A percentile compares a stretch with the other conserved stretches of the same genome.
phyloP scores from a whole-genome alignment of 2,329 filamentous ascomycete genomes.

The Metarhizium humberi region DNA sequence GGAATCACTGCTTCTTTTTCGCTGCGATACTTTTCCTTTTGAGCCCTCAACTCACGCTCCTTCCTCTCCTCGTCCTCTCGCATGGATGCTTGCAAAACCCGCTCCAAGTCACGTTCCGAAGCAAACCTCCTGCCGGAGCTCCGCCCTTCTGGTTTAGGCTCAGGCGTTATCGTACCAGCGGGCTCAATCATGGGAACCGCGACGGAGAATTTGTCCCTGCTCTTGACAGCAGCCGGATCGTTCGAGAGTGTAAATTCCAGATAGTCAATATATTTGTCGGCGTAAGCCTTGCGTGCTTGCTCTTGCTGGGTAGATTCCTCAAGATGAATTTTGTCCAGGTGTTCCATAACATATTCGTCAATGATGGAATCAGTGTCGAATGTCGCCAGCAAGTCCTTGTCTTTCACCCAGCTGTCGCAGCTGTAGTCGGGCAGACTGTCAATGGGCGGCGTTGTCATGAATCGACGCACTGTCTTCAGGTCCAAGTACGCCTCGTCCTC shows the following conservation, averaged over 20 bases:
- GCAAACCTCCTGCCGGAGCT: slow-evolving; percentile 48
- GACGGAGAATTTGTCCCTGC: slow-evolving; percentile 42
- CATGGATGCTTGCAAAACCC: slow-evolving; percentile 62
- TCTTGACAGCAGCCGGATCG: slow-evolving; percentile 45
- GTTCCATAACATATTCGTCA: slow-evolving; percentile 35
- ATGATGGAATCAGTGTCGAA: slow-evolving; percentile 30
- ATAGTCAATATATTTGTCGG: slow-evolving; percentile 40
- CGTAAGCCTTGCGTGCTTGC: slow-evolving; percentile 31
- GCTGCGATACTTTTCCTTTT: slow-evolving; percentile 61
- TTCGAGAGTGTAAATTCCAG: slow-evolving; percentile 46
- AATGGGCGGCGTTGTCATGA: slow-evolving; percentile 44
- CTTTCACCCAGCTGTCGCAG: slow-evolving; percentile 38
- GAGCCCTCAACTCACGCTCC: slow-evolving; percentile 54
- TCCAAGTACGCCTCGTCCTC: slow-evolving; percentile 43
- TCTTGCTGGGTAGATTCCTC: slow-evolving; percentile 29
- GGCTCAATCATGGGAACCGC: slow-evolving; percentile 25
- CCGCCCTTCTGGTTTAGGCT: slow-evolving; percentile 48
- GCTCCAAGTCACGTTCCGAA: slow-evolving; percentile 65
- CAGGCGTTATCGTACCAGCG: slow-evolving; percentile 32
- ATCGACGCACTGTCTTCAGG: slow-evolving; percentile 39
- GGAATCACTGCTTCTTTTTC: slow-evolving; percentile 71
- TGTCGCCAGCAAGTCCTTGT: slow-evolving; percentile 33
- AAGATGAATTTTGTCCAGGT: slow-evolving; percentile 32
- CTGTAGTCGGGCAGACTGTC: slow-evolving; percentile 42
- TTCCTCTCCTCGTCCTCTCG: slow-evolving; percentile 60